Percentiles rank a stretch among this genome's conserved stretches.
These are phyloP conservation scores for Cymbopogon citratus DNA, from an alignment of 176 grass and related monocot genomes.

Conservation along the genomic window DNA sequence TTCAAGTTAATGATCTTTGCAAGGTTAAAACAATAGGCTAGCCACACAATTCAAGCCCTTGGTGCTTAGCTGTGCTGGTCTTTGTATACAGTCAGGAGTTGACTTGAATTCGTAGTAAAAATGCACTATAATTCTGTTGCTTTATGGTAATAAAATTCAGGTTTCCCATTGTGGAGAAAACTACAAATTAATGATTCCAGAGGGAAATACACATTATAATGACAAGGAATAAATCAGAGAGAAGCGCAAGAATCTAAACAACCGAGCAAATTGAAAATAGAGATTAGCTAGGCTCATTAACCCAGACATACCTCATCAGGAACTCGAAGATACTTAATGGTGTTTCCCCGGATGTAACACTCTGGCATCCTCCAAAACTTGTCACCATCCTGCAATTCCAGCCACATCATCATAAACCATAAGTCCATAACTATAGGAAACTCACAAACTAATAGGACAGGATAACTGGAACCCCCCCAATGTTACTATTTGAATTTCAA, in stretches of 20 bases:
- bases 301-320: slow-evolving; percentile 76
- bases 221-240: not conserved
- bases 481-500: not conserved
- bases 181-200: not conserved
- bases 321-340: slow-evolving; percentile 97
- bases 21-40: not conserved
- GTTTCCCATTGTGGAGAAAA: not conserved
- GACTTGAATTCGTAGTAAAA: not conserved
- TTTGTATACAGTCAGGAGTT: not conserved
- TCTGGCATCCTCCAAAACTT: slow-evolving; percentile 99
- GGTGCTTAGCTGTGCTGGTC: not conserved
- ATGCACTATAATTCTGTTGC: not conserved
- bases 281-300: not conserved
- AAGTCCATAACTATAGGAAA: not conserved
- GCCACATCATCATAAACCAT: slow-evolving; percentile 10
- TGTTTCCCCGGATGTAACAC: slow-evolving; percentile 96
- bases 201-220: not conserved
- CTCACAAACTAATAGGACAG: not conserved
- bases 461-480: not conserved
- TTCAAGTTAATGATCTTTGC: not conserved
- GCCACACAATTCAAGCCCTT: not conserved
- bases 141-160: not conserved
- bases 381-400: slow-evolving; percentile 84
- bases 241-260: not conserved
- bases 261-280: not conserved